These are phyloP conservation scores for Cystobasidiopsis lactophilus DNA, from an alignment of 768 basidiomycete species.

Conservation along the genomic window DNA sequence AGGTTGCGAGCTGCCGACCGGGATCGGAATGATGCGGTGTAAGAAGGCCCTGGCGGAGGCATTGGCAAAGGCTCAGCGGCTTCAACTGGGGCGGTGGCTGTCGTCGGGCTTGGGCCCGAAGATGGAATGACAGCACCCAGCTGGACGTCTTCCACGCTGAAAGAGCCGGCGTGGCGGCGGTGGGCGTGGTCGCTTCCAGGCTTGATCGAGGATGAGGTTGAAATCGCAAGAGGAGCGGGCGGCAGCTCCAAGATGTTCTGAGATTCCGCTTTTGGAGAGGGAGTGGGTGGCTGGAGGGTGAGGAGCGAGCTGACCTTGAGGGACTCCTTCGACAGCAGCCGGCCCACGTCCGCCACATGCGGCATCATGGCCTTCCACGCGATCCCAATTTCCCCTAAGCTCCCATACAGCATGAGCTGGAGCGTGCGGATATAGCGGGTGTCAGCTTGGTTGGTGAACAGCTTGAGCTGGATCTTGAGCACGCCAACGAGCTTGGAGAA, in stretches of 20 bases:
- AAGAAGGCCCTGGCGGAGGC: neutral
- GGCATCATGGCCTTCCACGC: slow-evolving; percentile 63
- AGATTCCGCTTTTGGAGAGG: slow-evolving; percentile 9
- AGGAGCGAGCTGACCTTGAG: slow-evolving; percentile 1
- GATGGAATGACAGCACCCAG: slow-evolving; percentile 15
- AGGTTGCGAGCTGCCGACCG: neutral
- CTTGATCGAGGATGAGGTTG: neutral
- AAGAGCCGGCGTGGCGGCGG: slow-evolving; percentile 18
- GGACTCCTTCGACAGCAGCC: slow-evolving; percentile 33
- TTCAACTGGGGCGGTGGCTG: neutral
- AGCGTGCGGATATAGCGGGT: slow-evolving; percentile 71
- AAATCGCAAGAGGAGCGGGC: neutral
- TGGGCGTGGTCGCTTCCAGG: neutral
- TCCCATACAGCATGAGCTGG: slow-evolving; percentile 66
- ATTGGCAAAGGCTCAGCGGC: neutral
- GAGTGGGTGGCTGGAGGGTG: slow-evolving; percentile 17
- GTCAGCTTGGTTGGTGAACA: slow-evolving; percentile 51
- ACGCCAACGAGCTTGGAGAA: slow-evolving; percentile 77
- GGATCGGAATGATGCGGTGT: neutral
- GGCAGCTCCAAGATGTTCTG: neutral
- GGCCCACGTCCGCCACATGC: slow-evolving; percentile 45
- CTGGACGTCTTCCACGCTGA: slow-evolving; percentile 19
- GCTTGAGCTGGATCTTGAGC: slow-evolving; percentile 54
- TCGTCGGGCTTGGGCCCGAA: neutral
- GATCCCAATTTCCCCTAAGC: slow-evolving; percentile 61